Base-by-base conservation (phyloP, 2,329 filamentous ascomycete genomes). In the Diaporthe aspalathi region DNA sequence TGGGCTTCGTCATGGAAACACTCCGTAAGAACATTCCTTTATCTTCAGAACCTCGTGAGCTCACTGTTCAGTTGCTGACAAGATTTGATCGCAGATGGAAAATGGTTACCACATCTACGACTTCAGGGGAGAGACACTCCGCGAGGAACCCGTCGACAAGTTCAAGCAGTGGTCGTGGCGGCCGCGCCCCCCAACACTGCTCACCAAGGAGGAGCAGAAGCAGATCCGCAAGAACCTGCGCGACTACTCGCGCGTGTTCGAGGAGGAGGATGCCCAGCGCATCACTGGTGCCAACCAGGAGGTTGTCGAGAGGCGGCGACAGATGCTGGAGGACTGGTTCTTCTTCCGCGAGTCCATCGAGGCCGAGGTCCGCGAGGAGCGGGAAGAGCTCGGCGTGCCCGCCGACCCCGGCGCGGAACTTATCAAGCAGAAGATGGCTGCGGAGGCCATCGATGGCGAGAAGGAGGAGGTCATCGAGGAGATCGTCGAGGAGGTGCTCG, bases 61-160 rank as follows among this genome's bases (percentile, higher is more conserved):
- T 77, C 56, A 40, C 68, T 49, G 29, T 74, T 4, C 9, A 75
- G 71, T 75, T 56, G 38, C 27, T 62, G 63, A 24, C 62, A 8
- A 38, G 6, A 8, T 14, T n/a, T 49, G 29, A 9, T 43, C 43
- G 62, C 79, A 97, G 94, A 97, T 98, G 94, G 96, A 99, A 87
- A 99, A 98, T 81, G 96, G 96, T 74, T 99, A 97, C 87, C 95
- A 98, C 82, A 86, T 99, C 73, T 98, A 98, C 88, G 95, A 97
- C 81, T 99, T 99, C 89, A 93, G 91, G 81, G 97, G 96, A 75
- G 92, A 93, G 77, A 89, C 92, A 68, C 90, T 99, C 68, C 92
- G 94, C 72, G 97, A 99, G 84, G 94, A 98, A 83, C 92, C 91
- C 66, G 88, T 97, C 72, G 96, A 99, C 76, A 97, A 97, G 83